Evolutionary conservation across 352 stramenopile species (phyloP).

Genomic region (Globisporangium mamillatum): DNA sequence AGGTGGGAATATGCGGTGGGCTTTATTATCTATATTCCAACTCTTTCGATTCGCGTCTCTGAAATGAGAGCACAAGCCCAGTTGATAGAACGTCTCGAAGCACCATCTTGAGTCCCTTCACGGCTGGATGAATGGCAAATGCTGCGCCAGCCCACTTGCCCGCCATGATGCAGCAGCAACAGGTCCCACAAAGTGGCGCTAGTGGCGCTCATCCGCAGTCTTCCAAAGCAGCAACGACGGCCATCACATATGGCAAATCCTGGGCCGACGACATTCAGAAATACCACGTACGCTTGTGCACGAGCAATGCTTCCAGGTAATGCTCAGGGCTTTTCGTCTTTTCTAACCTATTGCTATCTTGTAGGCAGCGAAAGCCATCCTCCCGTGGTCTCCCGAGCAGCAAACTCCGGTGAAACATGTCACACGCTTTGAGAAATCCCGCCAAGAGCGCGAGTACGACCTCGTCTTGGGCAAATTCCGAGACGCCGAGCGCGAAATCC

Average conservation of each 20-base stretch:
- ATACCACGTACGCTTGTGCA: conserved; percentile 37
- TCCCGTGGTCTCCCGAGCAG: conserved; percentile 61
- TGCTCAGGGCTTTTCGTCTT: no score
- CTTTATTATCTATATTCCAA: no score
- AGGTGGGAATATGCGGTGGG: no score
- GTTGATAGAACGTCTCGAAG: no score
- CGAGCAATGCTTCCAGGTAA: no score
- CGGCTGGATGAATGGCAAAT: conserved; percentile 7
- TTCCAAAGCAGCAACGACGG: neutral
- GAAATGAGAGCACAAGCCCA: no score
- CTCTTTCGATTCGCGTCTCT: no score
- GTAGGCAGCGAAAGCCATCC: conserved; percentile 52
- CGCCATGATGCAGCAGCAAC: neutral
- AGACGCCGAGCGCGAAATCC: conserved; percentile 45
- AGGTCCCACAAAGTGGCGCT: no score
- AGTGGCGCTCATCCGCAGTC: neutral
- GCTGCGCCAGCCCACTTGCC: neutral
- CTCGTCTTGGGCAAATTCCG: conserved; percentile 64
- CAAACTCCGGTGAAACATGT: conserved; percentile 55
- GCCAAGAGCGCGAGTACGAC: conserved; percentile 71
- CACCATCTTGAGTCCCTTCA: no score
- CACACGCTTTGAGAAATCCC: conserved; percentile 67
- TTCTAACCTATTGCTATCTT: neutral
- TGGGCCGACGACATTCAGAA: conserved; percentile 61
- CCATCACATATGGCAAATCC: conserved; percentile 31